phyloP scores from a whole-genome alignment of 306 rosid genomes.

The Canavalia ensiformis region DNA sequence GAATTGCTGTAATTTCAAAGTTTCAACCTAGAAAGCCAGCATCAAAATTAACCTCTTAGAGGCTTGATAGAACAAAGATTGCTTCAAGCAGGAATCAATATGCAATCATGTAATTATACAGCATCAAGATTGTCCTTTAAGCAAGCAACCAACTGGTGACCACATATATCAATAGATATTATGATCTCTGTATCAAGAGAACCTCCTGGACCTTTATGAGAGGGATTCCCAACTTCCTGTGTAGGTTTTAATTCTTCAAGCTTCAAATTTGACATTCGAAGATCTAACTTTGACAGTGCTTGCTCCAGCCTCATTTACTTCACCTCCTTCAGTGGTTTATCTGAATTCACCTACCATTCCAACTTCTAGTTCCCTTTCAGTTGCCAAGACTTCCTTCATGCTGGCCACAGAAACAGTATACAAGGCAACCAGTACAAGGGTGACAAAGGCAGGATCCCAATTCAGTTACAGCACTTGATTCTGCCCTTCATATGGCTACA shows the following conservation, averaged over 20 bases:
- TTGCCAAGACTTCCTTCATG: no score
- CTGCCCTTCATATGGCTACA: no score
- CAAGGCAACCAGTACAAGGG: no score
- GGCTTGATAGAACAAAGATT: conserved; percentile 59
- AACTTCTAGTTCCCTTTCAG: neutral
- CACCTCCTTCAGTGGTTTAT: conserved; percentile 86
- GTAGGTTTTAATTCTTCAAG: conserved; percentile 96
- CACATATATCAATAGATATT: conserved; percentile 84
- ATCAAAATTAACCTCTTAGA: conserved; percentile 61
- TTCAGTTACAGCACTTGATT: no score
- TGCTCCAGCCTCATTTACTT: conserved; percentile 91
- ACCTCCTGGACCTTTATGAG: conserved; percentile 59
- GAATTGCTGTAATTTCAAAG: conserved; percentile 66
- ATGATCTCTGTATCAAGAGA: conserved; percentile 90
- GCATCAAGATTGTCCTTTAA: conserved; percentile 92
- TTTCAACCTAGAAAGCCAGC: conserved; percentile 58
- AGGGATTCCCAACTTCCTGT: conserved; percentile 84
- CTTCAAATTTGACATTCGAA: conserved; percentile 92
- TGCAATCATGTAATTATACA: conserved; percentile 90
- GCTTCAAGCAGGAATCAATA: conserved; percentile 66
- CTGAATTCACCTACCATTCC: conserved; percentile 84
- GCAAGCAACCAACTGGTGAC: conserved; percentile 90
- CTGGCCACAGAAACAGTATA: no score
- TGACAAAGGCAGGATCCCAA: no score
- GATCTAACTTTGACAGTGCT: conserved; percentile 92